Conservation (phyloP, 345 rosid genomes). For the Brassica rapa region DNA sequence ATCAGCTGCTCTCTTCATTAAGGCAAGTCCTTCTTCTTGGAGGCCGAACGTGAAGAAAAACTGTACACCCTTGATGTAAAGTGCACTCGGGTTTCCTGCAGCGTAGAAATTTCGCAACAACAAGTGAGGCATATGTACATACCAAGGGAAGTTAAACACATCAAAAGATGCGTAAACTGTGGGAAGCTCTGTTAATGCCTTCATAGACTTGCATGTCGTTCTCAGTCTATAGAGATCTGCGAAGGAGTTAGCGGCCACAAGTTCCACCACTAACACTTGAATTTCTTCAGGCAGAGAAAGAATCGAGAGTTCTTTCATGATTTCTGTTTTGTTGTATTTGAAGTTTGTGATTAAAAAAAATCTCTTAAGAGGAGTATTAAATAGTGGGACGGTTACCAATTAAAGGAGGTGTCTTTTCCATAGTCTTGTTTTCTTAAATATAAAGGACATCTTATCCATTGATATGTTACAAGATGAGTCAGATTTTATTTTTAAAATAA, state of each 20-base stretch:
- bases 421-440: not conserved
- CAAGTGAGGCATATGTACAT: not conserved
- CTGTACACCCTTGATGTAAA: not conserved
- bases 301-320: not conserved
- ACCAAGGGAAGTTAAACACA: not conserved
- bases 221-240: not conserved
- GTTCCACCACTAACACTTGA: not conserved
- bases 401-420: not conserved
- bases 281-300: not conserved
- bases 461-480: not conserved
- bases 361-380: not conserved
- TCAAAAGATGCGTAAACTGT: not conserved
- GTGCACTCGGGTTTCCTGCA: not conserved
- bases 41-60: not conserved
- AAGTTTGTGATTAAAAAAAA: not conserved
- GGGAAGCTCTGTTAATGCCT: not conserved
- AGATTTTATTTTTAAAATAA: not conserved
- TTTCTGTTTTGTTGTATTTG: not conserved
- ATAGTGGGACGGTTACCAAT: not conserved
- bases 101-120: not conserved
- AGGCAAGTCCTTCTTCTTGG: not conserved
- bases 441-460: not conserved
- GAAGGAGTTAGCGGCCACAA: not conserved
- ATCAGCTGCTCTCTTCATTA: not conserved
- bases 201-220: not conserved